A percentile compares a stretch with the other conserved stretches of the same genome.
Conservation (phyloP, 768 basidiomycete genomes). For the Naganishia friedmannii region DNA sequence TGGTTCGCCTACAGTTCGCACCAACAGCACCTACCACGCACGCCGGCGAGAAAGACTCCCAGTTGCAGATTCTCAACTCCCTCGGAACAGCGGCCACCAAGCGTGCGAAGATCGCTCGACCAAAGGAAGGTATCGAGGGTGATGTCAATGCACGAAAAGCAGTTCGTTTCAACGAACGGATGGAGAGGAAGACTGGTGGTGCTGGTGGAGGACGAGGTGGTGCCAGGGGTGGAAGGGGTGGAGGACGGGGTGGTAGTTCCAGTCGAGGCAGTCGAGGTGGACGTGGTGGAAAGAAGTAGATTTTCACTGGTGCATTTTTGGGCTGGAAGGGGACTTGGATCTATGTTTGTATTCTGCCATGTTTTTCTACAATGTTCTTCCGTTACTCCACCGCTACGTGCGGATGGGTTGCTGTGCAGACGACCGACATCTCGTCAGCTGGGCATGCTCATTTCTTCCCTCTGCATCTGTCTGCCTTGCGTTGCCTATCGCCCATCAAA, state of each 20-base stretch:
- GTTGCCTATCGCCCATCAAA: no score
- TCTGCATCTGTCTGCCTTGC: no score
- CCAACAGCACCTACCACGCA: conserved; percentile 66
- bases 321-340: no score
- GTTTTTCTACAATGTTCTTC: neutral
- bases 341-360: neutral
- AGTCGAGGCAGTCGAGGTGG: conserved; percentile 8
- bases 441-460: no score
- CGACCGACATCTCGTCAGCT: no score
- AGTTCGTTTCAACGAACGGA: conserved; percentile 58
- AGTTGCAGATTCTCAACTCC: conserved; percentile 71
- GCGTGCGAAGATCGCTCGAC: conserved; percentile 61
- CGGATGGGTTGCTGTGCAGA: no score
- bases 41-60: conserved; percentile 66
- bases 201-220: conserved; percentile 10
- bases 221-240: neutral
- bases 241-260: conserved; percentile 3
- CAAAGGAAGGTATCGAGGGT: conserved; percentile 56
- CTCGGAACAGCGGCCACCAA: conserved; percentile 62
- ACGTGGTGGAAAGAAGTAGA: conserved; percentile 15
- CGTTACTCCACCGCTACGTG: neutral
- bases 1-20: conserved; percentile 64
- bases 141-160: conserved; percentile 87
- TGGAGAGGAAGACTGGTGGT: conserved; percentile 53
- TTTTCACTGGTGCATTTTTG: no score